Conservation (phyloP, 352 stramenopile genomes). For the Pythium brassicae region DNA sequence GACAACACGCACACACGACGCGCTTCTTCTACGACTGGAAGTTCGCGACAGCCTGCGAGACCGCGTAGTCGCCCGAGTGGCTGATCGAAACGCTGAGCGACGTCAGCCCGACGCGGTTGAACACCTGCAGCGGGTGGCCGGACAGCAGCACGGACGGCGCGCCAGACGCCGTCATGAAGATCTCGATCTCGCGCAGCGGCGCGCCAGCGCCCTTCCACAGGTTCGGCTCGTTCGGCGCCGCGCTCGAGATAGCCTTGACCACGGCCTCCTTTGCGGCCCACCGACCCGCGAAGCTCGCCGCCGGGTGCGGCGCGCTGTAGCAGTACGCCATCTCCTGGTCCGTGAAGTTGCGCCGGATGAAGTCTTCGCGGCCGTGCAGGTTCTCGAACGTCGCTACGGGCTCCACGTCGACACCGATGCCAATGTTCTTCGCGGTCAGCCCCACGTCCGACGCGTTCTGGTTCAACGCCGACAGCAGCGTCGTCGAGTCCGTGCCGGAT, state of each 20-base stretch:
- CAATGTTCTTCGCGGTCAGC: too few species aligned
- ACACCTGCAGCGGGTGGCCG: slow-evolving; percentile 71
- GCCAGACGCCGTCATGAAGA: slow-evolving; percentile 66
- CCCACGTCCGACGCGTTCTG: slow-evolving; percentile 31
- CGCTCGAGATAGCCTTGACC: slow-evolving; percentile 86
- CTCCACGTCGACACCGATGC: slow-evolving; percentile 85
- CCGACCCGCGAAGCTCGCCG: slow-evolving; percentile 79
- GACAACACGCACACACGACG: slow-evolving; percentile 1
- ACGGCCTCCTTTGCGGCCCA: slow-evolving; percentile 90
- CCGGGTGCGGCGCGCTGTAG: slow-evolving; percentile 70
- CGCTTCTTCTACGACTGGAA: slow-evolving; percentile 30
- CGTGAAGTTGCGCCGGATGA: slow-evolving; percentile 87
- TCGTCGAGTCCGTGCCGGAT: too few species aligned
- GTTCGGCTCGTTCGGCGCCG: slow-evolving; percentile 54
- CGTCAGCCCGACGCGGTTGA: slow-evolving; percentile 65
- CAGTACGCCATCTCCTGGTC: slow-evolving; percentile 85
- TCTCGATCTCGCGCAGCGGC: slow-evolving; percentile 82
- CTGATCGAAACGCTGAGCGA: slow-evolving; percentile 86
- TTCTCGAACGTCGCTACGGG: slow-evolving; percentile 81
- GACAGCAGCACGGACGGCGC: slow-evolving; percentile 75
- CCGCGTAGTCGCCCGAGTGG: slow-evolving; percentile 85
- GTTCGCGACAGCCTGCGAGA: slow-evolving; percentile 77
- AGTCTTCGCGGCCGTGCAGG: slow-evolving; percentile 72
- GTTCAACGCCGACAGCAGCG: not conserved
- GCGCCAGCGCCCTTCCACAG: slow-evolving; percentile 72